Base-by-base conservation (phyloP, 78 protist genomes). In the Salpingoeca rosetta region DNA sequence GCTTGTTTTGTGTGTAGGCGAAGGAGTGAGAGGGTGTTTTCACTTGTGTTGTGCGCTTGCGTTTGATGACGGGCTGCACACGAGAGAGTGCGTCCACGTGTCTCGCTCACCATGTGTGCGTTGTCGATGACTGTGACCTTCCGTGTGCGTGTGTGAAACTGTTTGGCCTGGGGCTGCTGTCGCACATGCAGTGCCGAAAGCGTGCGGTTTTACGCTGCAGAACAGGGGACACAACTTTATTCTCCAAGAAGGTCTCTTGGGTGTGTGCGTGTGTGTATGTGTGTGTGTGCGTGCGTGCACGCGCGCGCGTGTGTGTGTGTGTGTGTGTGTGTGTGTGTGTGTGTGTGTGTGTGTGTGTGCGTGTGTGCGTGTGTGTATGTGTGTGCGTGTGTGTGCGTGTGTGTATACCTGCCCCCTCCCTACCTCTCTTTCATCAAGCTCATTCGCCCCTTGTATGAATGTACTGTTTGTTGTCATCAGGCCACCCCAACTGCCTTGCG, bases 131-230 rank as follows among this genome's bases (percentile, higher is more conserved):
- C n/a, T n/a, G n/a, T n/a, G n/a, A n/a, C n/a, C n/a, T n/a, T n/a
- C n/a, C n/a, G n/a, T n/a, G n/a, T n/a, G n/a, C n/a, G n/a, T n/a
- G n/a, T n/a, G n/a, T n/a, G n/a, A n/a, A n/a, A n/a, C n/a, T n/a
- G n/a, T n/a, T n/a, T n/a, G n/a, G n/a, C n/a, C n/a, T n/a, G n/a
- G n/a, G n/a, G n/a, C n/a, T n/a, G n/a, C n/a, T n/a, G n/a, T n/a
- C n/a, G n/a, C n/a, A n/a, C n/a, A n/a, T n/a, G n/a, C n/a, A n/a
- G 91, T 92, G n/a, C 94, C 97, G 2, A 41, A 41, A 0, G 94
- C 91, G 39, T 91, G 91, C 84, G 96, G 98, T 75, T 95, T 95
- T 83, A 83, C 97, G 27, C 93, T 94, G 44, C 94, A 94, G 36
- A 95, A 93, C 82, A 76, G 95, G 12, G 94, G 95, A 31, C 17